phyloP scores from a whole-genome alignment of 305 asterid species.

The Fraxinus velutina region DNA sequence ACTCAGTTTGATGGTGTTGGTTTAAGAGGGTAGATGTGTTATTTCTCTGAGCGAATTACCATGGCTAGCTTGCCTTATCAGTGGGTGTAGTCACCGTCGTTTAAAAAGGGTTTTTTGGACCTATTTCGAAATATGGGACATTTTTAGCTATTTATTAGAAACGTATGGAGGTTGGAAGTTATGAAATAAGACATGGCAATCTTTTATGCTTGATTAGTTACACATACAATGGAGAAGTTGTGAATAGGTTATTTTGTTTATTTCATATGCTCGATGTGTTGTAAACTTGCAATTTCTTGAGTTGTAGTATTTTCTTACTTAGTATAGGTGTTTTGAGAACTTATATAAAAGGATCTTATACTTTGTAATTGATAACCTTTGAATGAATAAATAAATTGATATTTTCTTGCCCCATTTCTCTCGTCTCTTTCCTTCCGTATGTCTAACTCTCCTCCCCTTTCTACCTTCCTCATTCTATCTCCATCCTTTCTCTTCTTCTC shows the following conservation, averaged over 20 bases:
- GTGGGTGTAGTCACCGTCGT: not conserved
- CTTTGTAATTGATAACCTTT: no score
- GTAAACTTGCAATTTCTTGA: not conserved
- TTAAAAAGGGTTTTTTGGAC: not conserved
- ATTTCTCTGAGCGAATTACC: not conserved
- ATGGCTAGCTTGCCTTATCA: not conserved
- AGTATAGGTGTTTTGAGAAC: no score
- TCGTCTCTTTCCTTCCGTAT: not conserved
- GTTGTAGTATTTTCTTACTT: not conserved
- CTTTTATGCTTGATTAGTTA: not conserved
- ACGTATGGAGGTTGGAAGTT: not conserved
- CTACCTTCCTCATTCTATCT: no score
- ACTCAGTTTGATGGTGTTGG: not conserved
- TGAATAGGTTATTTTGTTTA: not conserved
- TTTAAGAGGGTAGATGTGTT: not conserved
- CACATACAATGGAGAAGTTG: not conserved
- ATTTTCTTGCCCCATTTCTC: not conserved
- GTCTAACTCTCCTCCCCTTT: not conserved
- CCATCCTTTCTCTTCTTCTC: not conserved
- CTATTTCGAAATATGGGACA: not conserved
- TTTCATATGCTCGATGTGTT: not conserved
- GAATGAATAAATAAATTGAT: no score
- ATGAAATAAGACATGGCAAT: not conserved
- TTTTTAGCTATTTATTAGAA: not conserved
- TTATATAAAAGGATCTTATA: no score